Percentiles rank a stretch among this genome's conserved stretches.
These are phyloP conservation scores for Cytospora leucostoma DNA, from an alignment of 2,329 filamentous ascomycete species.

Conservation along the genomic window DNA sequence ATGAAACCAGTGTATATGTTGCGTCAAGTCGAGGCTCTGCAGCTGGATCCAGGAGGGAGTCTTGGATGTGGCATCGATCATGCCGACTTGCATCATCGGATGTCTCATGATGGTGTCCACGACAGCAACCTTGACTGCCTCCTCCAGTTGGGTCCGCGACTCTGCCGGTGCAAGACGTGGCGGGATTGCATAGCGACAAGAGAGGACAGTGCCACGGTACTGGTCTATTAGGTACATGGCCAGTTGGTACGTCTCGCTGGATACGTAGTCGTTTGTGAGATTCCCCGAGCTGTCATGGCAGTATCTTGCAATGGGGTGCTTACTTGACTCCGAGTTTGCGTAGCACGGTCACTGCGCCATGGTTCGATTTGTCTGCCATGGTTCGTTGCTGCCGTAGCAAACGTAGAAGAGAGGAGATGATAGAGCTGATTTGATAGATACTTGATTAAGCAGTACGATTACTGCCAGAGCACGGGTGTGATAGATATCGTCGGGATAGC, in stretches of 20 bases:
- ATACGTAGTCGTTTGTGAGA: conserved; percentile 1
- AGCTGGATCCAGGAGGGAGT: conserved; percentile 29
- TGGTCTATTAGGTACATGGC: conserved; percentile 29
- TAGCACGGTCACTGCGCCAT: conserved; percentile 23
- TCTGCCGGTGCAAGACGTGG: conserved; percentile 21
- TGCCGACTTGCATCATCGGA: conserved; percentile 29
- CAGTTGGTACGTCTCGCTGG: conserved; percentile 25
- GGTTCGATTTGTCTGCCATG: conserved; percentile 18
- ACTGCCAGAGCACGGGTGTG: not conserved
- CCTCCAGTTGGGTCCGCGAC: conserved; percentile 23
- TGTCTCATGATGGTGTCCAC: conserved; percentile 29
- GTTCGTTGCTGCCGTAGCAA: conserved; percentile 3
- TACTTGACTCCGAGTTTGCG: conserved; percentile 31
- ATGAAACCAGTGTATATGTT: conserved; percentile 27
- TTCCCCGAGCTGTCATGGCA: conserved; percentile 18
- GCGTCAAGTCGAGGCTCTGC: conserved; percentile 26
- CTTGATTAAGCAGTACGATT: too few relatives aligned
- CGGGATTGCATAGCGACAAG: conserved; percentile 29
- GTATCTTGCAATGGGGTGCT: too few relatives aligned
- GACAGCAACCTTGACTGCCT: conserved; percentile 24
- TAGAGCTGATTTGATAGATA: too few relatives aligned
- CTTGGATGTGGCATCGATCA: conserved; percentile 25
- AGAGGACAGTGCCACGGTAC: conserved; percentile 28
- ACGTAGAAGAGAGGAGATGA: not conserved
- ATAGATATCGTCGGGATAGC: not conserved